Base-by-base conservation (phyloP, 2,329 filamentous ascomycete species). In the Epichloe hybrida region DNA sequence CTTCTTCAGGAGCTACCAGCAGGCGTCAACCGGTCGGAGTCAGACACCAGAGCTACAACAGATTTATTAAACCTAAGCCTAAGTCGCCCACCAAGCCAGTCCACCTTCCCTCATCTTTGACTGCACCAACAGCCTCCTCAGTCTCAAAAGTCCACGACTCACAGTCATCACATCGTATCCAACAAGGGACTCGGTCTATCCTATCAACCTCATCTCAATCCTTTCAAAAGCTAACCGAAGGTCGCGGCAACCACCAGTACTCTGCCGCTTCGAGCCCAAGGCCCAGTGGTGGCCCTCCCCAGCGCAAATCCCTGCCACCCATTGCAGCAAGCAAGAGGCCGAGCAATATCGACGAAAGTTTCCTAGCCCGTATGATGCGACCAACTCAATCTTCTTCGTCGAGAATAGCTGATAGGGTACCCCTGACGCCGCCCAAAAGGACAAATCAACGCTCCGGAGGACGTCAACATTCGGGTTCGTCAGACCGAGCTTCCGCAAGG, bases 321-420 rank as follows among this genome's bases (percentile, higher is more conserved):
- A 50, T 50, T 0, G 20, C 53, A 23, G 46, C 31, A 43, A 46
- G 44, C 6, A 40, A 53, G 51, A 75, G 73, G 53, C 70, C 76
- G 27, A 72, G 71, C 45, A 75, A 76, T 17, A 72, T 84, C 1
- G 83, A 87, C 55, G 82, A 86, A 56, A 68, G 80, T 13, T 90
- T 90, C 66, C 69, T 90, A 27, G 84, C 84, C n/a, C 79, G 86
- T 49, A 88, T 90, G 85, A 89, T 84, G 80, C 74, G 85, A 40
- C 86, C 86, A 2, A 90, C 86, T 0, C 77, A 83, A 43, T 72
- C 79, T 44, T 87, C 82, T 5, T 75, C 82, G 8, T 81, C 74
- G 55, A 88, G 87, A 67, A 76, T 77, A 0, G 70, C 77, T 3
- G 83, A 86, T 5, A 88, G 86, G 67, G 63, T 63, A 1, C 67